Evolutionary conservation across 768 basidiomycete species (phyloP).

Genomic region (Termitomyces sp.): DNA sequence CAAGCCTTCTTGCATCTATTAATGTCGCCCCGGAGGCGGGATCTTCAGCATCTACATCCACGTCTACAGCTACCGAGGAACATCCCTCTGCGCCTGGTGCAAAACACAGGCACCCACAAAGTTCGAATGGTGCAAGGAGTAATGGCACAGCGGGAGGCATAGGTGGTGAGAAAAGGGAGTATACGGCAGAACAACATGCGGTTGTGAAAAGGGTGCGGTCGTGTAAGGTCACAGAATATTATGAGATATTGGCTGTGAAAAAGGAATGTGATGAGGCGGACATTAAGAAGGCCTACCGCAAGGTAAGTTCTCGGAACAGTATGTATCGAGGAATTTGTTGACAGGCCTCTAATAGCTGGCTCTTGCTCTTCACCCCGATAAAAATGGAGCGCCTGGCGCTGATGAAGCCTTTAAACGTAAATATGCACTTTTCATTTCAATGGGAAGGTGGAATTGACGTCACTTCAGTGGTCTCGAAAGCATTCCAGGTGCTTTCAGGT

Average conservation of each 20-base stretch:
- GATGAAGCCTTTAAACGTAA: slow-evolving; percentile 97
- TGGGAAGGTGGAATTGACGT: background rate
- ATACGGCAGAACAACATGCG: slow-evolving; percentile 75
- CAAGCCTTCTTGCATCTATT: slow-evolving; percentile 60
- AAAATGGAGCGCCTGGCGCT: slow-evolving; percentile 95
- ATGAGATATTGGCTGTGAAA: slow-evolving; percentile 81
- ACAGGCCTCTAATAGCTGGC: slow-evolving; percentile 53
- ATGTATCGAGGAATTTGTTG: background rate
- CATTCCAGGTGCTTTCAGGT: slow-evolving; percentile 93
- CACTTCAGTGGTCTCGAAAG: slow-evolving; percentile 88
- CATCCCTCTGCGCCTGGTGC: slow-evolving; percentile 73
- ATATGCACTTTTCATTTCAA: slow-evolving; percentile 21
- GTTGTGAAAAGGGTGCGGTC: slow-evolving; percentile 81
- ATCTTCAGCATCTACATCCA: slow-evolving; percentile 33
- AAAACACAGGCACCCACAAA: slow-evolving; percentile 50
- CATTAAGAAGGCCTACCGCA: slow-evolving; percentile 93
- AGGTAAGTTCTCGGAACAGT: slow-evolving; percentile 45
- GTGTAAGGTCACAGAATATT: slow-evolving; percentile 90
- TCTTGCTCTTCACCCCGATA: slow-evolving; percentile 85
- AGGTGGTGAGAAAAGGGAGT: slow-evolving; percentile 76
- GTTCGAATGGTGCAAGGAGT: slow-evolving; percentile 18
- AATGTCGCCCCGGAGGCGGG: slow-evolving; percentile 49
- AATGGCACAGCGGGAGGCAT: slow-evolving; percentile 51
- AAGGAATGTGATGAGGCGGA: slow-evolving; percentile 80
- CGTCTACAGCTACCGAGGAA: slow-evolving; percentile 44